Conservation (phyloP, 1,139 yeast genomes). For the Nakaseomyces glabratus region DNA sequence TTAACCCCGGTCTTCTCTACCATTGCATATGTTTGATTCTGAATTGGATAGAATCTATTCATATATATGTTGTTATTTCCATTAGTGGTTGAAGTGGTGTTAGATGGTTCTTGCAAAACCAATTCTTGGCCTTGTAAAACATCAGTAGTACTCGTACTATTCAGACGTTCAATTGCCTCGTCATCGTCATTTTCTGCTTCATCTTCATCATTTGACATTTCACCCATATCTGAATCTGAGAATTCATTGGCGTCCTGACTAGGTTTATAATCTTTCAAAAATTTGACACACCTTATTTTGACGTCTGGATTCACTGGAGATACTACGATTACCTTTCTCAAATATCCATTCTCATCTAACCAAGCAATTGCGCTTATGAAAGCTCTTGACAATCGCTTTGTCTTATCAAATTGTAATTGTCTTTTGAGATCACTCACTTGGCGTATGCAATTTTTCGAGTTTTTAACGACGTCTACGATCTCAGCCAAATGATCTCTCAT, state of each 20-base stretch:
- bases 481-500: slow-evolving; percentile 33
- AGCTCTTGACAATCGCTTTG: slow-evolving; percentile 38
- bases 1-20: slow-evolving; percentile 34
- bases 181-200: slow-evolving; percentile 20
- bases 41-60: slow-evolving; percentile 53
- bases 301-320: slow-evolving; percentile 40
- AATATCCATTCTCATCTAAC: slow-evolving; percentile 44
- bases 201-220: slow-evolving; percentile 18
- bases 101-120: slow-evolving; percentile 22
- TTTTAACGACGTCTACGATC: slow-evolving; percentile 48
- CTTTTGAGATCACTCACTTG: slow-evolving; percentile 55
- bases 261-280: slow-evolving; percentile 40
- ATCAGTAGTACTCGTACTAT: slow-evolving; percentile 28
- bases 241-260: slow-evolving; percentile 21
- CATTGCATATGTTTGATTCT: slow-evolving; percentile 49
- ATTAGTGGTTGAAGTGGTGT: slow-evolving; percentile 15
- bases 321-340: slow-evolving; percentile 51
- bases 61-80: slow-evolving; percentile 27
- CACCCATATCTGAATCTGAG: slow-evolving; percentile 21
- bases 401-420: slow-evolving; percentile 49
- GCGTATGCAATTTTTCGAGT: slow-evolving; percentile 61
- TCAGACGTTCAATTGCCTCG: slow-evolving; percentile 27
- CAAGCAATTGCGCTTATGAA: slow-evolving; percentile 46
- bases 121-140: slow-evolving; percentile 28
- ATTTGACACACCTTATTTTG: slow-evolving; percentile 52